Base-by-base conservation (phyloP, 169 alveolate species). In the Eimeria sp. region DNA sequence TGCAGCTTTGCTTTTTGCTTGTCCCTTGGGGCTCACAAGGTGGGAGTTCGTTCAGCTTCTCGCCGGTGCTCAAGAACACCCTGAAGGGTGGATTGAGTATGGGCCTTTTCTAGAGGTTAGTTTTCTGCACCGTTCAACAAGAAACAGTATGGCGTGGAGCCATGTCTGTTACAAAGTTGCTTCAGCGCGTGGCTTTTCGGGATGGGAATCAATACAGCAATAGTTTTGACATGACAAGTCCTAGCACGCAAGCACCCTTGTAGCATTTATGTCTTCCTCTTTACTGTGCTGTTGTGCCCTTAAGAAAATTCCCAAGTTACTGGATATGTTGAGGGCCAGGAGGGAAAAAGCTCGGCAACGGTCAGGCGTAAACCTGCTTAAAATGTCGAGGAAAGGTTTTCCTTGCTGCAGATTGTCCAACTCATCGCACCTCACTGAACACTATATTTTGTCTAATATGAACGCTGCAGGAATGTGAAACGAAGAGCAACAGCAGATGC, bases 11-110 rank as follows among this genome's bases (percentile, higher is more conserved):
- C 89, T 93, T 18, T 88, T 80, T 27, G 96, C 96, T 7, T 93
- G 93, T 51, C 96, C 96, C 9, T 54, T 93, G 78, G 96, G 89
- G 27, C 94, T 93, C 45, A 75, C 90, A 47, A 75, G 94, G 63
- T 93, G 96, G 96, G 96, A 93, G 18, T 54, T 80, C 30, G 73
- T 83, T 43, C 96, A 63, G 14, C 94, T 93, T n/a, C 94, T 93
- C 43, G 87, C 96, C 73, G 93, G 93, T 25, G 96, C 96, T 61
- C 96, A 93, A 75, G 96, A 93, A 40, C 84, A 93, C 20, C 70
- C 78, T 6, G 91, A 67, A 22, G 96, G 96, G 10, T 93, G 82
- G 93, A 93, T 93, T 57, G 86, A 67, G 54, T 93, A 93, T n/a
- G 49, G 70, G 54, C 93, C 84, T 5, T 93, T 82, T 58, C 80